A percentile compares a stretch with the other conserved stretches of the same genome.
phyloP scores from a whole-genome alignment of 805 yeast genomes.

The Suhomyces xylopsoci region DNA sequence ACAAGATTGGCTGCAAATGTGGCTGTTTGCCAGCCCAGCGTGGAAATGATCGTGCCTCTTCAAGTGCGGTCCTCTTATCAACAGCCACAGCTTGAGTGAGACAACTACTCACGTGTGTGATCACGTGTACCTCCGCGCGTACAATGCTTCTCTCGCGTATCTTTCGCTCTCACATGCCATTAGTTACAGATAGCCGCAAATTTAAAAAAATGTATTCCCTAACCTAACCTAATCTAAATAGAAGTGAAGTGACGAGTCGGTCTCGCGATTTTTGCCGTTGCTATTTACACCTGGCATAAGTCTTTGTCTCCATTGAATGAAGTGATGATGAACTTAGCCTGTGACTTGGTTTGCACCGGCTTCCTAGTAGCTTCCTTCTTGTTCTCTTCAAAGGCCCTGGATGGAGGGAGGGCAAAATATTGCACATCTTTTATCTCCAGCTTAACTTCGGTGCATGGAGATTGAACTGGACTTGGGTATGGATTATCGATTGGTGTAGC shows the following conservation, averaged over 20 bases:
- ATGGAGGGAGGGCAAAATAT: conserved; percentile 17
- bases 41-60: background rate
- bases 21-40: background rate
- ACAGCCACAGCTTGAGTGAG: background rate
- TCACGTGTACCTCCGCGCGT: background rate
- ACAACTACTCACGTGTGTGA: background rate
- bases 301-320: conserved; percentile 28
- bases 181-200: conserved; percentile 9
- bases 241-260: background rate
- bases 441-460: conserved; percentile 21
- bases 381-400: background rate
- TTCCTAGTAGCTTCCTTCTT: background rate
- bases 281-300: conserved; percentile 19
- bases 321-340: conserved; percentile 30
- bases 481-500: conserved; percentile 20
- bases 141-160: background rate
- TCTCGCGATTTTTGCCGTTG: background rate
- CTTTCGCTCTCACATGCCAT: conserved; percentile 7
- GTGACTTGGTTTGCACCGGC: background rate
- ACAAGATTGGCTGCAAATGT: background rate
- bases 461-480: conserved; percentile 31
- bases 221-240: background rate
- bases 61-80: background rate
- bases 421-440: conserved; percentile 17
- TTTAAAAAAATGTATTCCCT: background rate